Percentiles rank a stretch among this genome's conserved stretches.
These are phyloP conservation scores for Schizochytrium sp. DNA, from an alignment of 108 stramenopile species.

Conservation along the genomic window DNA sequence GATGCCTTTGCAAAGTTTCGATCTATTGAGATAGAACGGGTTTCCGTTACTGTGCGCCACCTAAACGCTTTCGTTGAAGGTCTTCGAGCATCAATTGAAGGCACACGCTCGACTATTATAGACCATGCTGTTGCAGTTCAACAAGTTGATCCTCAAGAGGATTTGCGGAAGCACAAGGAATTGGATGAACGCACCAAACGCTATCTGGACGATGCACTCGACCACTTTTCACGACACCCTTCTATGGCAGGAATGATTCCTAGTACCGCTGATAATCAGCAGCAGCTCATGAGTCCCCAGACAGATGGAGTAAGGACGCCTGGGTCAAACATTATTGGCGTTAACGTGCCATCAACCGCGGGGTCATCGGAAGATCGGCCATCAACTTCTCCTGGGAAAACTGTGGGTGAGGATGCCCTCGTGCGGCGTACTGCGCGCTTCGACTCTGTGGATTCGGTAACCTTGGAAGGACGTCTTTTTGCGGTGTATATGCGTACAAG, in stretches of 20 bases:
- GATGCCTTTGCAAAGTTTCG: conserved; percentile 15
- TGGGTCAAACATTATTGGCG: not conserved
- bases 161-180: conserved; percentile 39
- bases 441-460: conserved; percentile 37
- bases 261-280: not conserved
- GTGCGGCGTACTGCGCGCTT: conserved; percentile 11
- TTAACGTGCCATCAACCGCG: too few species aligned
- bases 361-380: too few species aligned
- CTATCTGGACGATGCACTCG: conserved; percentile 13
- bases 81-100: not conserved
- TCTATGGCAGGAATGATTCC: conserved; percentile 37
- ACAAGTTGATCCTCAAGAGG: conserved; percentile 9
- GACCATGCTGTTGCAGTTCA: not conserved
- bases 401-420: too few species aligned
- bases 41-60: not conserved
- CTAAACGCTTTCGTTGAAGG: not conserved
- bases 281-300: not conserved
- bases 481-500: not conserved
- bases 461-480: conserved; percentile 5
- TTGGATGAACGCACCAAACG: conserved; percentile 30
- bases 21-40: conserved; percentile 12
- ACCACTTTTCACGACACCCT: conserved; percentile 32
- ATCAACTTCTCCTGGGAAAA: too few species aligned
- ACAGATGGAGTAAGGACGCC: not conserved
- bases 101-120: not conserved